These are phyloP conservation scores for Kazachstania taianensis DNA, from an alignment of 805 yeast species.

Conservation along the genomic window DNA sequence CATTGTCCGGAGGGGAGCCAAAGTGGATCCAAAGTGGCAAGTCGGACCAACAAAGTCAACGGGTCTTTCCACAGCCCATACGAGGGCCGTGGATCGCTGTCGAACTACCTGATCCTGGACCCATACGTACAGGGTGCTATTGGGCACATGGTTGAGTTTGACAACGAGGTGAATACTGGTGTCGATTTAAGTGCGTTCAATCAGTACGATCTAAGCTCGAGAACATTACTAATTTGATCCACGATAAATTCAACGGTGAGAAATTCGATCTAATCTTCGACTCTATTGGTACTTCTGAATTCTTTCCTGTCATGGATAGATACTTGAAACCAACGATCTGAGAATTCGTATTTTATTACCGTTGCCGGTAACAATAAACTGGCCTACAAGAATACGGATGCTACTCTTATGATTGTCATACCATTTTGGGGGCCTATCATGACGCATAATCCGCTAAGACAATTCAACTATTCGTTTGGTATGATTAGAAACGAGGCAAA, in stretches of 20 bases:
- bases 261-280: slow-evolving; percentile 57
- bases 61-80: slow-evolving; percentile 19
- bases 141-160: slow-evolving; percentile 34
- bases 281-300: slow-evolving; percentile 48
- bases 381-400: slow-evolving; percentile 15
- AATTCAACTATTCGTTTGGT: slow-evolving; percentile 25
- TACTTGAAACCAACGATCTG: slow-evolving; percentile 38
- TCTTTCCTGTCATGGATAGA: slow-evolving; percentile 34
- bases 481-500: slow-evolving; percentile 6
- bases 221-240: slow-evolving; percentile 30
- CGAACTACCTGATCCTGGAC: slow-evolving; percentile 38
- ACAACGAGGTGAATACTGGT: slow-evolving; percentile 46
- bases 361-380: slow-evolving; percentile 46
- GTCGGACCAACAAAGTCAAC: slow-evolving; percentile 23
- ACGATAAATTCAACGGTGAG: slow-evolving; percentile 26
- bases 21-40: slow-evolving; percentile 10
- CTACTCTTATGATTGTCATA: slow-evolving; percentile 3
- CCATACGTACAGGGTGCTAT: slow-evolving; percentile 23
- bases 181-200: slow-evolving; percentile 51
- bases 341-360: slow-evolving; percentile 42
- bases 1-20: slow-evolving; percentile 19
- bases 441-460: slow-evolving; percentile 17
- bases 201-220: slow-evolving; percentile 45
- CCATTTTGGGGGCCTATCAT: slow-evolving; percentile 10
- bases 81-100: slow-evolving; percentile 32